phyloP scores from a whole-genome alignment of 164 flowering plant genomes.

The Buxus sempervirens region DNA sequence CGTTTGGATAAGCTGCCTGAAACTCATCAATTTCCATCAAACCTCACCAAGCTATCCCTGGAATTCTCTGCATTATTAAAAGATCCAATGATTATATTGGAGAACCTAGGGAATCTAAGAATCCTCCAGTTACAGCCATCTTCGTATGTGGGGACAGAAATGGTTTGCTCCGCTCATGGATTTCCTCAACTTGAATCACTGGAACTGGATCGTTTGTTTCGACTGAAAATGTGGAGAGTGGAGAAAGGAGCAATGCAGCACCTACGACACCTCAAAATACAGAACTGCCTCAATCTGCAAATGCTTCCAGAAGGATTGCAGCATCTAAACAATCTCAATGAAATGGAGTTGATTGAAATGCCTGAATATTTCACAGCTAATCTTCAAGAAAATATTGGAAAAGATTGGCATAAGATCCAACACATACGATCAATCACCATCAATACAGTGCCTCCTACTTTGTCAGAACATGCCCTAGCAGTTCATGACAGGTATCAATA shows the following conservation, averaged over 20 bases:
- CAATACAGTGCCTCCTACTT: no score
- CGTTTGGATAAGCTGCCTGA: background rate
- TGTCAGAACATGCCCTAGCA: no score
- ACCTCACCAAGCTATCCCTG: constrained; percentile 8
- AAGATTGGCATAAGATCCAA: background rate
- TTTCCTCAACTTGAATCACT: constrained; percentile 15
- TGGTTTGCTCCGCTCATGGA: constrained; percentile 11
- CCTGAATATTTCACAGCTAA: background rate
- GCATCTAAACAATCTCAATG: background rate
- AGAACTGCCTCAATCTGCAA: background rate
- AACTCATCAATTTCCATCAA: constrained; percentile 3
- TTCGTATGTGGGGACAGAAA: constrained; percentile 5
- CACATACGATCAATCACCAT: no score
- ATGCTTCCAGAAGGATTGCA: constrained; percentile 14
- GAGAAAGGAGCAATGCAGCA: constrained; percentile 17
- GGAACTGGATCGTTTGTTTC: background rate
- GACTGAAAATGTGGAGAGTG: constrained; percentile 10
- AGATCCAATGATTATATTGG: constrained; percentile 19
- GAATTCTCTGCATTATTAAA: background rate
- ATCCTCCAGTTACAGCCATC: background rate
- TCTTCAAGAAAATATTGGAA: background rate
- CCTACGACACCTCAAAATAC: background rate
- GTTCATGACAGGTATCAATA: no score
- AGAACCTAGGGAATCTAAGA: constrained; percentile 11
- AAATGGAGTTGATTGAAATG: background rate